phyloP scores from a whole-genome alignment of 2,329 filamentous ascomycete species.

The Biscogniauxia sp. region DNA sequence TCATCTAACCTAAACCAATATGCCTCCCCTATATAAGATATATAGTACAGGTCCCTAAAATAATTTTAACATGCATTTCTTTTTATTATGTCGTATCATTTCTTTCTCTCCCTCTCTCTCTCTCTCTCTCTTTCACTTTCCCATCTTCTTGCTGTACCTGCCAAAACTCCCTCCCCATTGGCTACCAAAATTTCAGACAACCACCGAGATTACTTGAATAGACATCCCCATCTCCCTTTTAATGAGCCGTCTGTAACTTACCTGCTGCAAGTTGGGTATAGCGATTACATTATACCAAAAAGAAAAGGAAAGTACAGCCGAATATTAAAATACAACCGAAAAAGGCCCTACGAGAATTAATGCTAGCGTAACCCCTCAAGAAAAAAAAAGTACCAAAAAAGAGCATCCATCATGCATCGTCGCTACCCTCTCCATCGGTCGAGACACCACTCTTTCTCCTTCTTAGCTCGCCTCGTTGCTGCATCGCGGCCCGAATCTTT shows the following conservation, averaged over 20 bases:
- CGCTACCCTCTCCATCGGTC: slow-evolving; percentile 23
- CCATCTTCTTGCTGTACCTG: neutral
- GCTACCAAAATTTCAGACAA: neutral
- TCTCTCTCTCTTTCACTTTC: no score
- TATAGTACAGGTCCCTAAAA: no score
- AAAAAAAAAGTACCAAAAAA: slow-evolving; percentile 3
- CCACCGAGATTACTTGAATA: neutral
- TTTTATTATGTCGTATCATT: no score
- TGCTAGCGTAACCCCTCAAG: neutral
- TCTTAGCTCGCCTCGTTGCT: slow-evolving; percentile 64
- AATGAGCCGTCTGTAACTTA: neutral
- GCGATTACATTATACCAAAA: neutral
- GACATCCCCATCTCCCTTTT: neutral
- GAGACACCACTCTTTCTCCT: slow-evolving; percentile 49
- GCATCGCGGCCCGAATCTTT: slow-evolving; percentile 83
- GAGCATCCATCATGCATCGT: slow-evolving; percentile 2
- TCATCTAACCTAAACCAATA: no score
- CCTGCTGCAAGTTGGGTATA: neutral
- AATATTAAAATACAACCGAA: neutral
- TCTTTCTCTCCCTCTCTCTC: no score
- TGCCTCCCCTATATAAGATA: no score
- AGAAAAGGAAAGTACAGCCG: no score
- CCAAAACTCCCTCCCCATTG: neutral
- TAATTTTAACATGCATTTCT: no score
- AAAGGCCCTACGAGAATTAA: neutral